Percentiles rank a stretch among this genome's conserved stretches.
These are phyloP conservation scores for Sambucus nigra DNA, from an alignment of 129 eudicot genomes.

Conservation along the genomic window DNA sequence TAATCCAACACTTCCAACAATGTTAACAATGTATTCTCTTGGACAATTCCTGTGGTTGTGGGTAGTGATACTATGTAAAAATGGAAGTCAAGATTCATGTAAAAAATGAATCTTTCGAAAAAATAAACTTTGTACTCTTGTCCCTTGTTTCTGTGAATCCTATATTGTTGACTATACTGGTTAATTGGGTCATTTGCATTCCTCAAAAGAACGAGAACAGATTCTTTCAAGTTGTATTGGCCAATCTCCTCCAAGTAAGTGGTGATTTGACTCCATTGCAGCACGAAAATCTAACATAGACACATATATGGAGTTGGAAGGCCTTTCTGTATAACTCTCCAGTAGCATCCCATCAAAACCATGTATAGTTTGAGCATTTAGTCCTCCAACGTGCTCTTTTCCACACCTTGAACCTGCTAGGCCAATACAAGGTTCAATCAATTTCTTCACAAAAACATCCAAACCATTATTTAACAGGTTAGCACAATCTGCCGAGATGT, in stretches of 20 bases:
- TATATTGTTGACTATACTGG: not conserved
- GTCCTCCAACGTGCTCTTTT: constrained; percentile 1
- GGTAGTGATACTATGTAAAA: too few species aligned
- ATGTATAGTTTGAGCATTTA: constrained; percentile 8
- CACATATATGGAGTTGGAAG: constrained; percentile 7
- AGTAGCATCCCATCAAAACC: constrained; percentile 20
- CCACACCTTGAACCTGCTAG: constrained; percentile 38
- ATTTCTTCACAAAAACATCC: constrained; percentile 67
- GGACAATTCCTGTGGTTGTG: not conserved
- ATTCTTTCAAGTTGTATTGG: constrained; percentile 54
- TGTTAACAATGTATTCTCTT: constrained; percentile 4
- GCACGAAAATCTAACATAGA: constrained; percentile 59
- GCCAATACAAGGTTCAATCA: constrained; percentile 63
- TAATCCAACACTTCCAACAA: constrained; percentile 4
- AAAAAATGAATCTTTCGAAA: not conserved
- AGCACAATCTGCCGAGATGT: constrained; percentile 44
- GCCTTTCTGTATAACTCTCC: constrained; percentile 19
- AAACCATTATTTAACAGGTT: constrained; percentile 60
- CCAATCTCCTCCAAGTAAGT: constrained; percentile 74
- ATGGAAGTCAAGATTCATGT: not conserved
- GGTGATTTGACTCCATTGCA: constrained; percentile 65
- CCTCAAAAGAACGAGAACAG: constrained; percentile 17
- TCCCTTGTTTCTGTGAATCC: not conserved
- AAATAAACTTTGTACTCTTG: not conserved
- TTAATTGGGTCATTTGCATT: constrained; percentile 12